Evolutionary conservation across 2,329 filamentous ascomycete species (phyloP), one percentile per base, ranked within the genome.

Genomic region (Penicillium sp.): DNA sequence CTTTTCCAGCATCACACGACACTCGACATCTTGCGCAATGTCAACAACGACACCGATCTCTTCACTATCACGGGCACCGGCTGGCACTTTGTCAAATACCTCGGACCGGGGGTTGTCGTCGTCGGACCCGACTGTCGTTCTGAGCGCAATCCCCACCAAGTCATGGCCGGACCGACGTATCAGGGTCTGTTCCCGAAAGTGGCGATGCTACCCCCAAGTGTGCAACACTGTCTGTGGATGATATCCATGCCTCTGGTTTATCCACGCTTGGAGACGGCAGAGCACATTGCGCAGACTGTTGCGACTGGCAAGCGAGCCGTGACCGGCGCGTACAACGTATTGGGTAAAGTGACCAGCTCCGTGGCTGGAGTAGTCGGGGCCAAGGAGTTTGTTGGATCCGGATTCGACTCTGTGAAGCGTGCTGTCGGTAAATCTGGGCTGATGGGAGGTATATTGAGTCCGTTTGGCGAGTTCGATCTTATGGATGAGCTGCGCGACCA

Each of bases 1-100:
- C 80, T 98, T 6, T 98, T 98, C 77, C 93, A 98, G 65, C 93
- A 98, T 64, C 93, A 98, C 68, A 97, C 93, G 0, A 97, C 91
- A 0, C 77, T 94, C 3, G 93, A 97, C 64, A 87, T 97, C 37
- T 81, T 98, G 48, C 86, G 90, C 45, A 91, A 95, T 59, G 85
- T 95, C 49, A 86, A 80, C 62, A 87, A 88, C 40, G 93, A 98
- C 63, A 79, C 84, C 41, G 93, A 98, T 60, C 81, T 98, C 5
- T 98, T 98, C 71, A 97, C 91, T 1, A 85, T 98, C 47, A 97
- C 93, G 0, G 91, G 93, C n/a, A 86, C 86, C 18, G 93, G 93
- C 6, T 98, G 93, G 93, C 93, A 98, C 69, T 98, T 97, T 68
- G 82, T 98, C 70, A 98, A 98, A 70, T 96, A 87, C 61, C 81